Percentiles rank a stretch among this genome's conserved stretches.
Evolutionary conservation across 257 asterid species (phyloP).

Genomic region (Lycium barbarum): DNA sequence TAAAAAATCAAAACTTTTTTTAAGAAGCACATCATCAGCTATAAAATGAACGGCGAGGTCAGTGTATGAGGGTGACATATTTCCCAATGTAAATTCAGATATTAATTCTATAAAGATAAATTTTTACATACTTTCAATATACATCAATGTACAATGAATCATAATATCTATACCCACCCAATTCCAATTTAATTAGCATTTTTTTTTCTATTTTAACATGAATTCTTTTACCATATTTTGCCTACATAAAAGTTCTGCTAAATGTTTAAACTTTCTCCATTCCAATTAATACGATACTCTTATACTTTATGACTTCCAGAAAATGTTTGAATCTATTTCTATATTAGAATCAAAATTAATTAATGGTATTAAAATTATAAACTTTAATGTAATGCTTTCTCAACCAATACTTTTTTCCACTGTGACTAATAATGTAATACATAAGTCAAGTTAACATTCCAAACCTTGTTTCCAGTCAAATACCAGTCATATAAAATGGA

Average conservation of each 20-base stretch:
- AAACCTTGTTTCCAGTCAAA: neutral
- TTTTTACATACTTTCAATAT: neutral
- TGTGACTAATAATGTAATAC: neutral
- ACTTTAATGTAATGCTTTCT: neutral
- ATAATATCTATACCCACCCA: too few species aligned
- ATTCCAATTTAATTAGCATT: too few species aligned
- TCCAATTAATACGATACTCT: neutral
- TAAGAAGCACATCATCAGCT: neutral
- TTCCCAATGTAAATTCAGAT: neutral
- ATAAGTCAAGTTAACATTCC: neutral
- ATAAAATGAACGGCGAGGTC: neutral
- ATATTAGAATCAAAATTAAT: neutral
- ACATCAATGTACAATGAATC: too few species aligned
- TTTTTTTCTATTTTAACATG: neutral
- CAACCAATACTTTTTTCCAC: neutral
- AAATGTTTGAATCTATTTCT: neutral
- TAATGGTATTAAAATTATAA: neutral
- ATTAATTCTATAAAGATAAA: neutral
- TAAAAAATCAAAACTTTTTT: neutral
- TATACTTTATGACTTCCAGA: neutral
- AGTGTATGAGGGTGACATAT: neutral
- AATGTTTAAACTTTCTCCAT: neutral
- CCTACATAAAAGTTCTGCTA: neutral
- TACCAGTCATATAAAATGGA: neutral
- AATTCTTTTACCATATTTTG: neutral